Evolutionary conservation across 495 filamentous ascomycete genomes (phyloP).

Genomic region (Corynascus novoguineensis): DNA sequence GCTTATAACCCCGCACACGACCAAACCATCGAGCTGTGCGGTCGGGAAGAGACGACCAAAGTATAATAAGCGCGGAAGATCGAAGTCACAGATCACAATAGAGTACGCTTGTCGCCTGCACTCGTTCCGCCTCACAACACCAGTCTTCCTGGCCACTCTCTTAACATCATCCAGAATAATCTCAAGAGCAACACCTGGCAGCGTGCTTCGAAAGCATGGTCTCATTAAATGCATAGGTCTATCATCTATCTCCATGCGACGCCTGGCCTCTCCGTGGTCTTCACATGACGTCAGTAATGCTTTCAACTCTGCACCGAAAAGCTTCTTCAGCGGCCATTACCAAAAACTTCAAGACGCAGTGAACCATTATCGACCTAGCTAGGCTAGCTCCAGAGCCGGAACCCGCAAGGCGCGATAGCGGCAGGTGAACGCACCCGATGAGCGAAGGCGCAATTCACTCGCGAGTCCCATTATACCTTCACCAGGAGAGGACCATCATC

Average conservation of each 20-base stretch:
- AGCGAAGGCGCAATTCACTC: neutral
- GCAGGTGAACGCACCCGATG: neutral
- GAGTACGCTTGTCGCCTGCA: too few species aligned
- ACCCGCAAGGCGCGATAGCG: neutral
- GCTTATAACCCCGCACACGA: neutral
- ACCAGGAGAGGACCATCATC: neutral
- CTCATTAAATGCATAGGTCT: constrained; percentile 7
- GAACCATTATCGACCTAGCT: neutral
- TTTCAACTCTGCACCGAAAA: neutral
- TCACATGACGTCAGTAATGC: neutral
- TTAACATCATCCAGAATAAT: too few species aligned
- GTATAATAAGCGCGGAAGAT: too few species aligned
- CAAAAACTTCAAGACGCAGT: neutral
- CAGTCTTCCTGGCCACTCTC: too few species aligned
- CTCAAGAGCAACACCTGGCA: neutral
- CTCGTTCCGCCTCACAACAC: too few species aligned
- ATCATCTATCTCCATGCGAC: neutral
- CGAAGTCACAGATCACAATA: too few species aligned
- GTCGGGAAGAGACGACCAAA: neutral
- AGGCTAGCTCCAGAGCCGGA: neutral
- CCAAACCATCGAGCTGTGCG: neutral
- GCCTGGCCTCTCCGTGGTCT: neutral
- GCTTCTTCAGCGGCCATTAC: neutral
- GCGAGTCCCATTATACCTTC: too few species aligned
- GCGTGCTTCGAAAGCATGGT: neutral